A percentile compares a stretch with the other conserved stretches of the same genome.
These are phyloP conservation scores for Lunularia cruciata DNA, from an alignment of 225 moss, liverwort and hornwort genomes.

Conservation along the genomic window DNA sequence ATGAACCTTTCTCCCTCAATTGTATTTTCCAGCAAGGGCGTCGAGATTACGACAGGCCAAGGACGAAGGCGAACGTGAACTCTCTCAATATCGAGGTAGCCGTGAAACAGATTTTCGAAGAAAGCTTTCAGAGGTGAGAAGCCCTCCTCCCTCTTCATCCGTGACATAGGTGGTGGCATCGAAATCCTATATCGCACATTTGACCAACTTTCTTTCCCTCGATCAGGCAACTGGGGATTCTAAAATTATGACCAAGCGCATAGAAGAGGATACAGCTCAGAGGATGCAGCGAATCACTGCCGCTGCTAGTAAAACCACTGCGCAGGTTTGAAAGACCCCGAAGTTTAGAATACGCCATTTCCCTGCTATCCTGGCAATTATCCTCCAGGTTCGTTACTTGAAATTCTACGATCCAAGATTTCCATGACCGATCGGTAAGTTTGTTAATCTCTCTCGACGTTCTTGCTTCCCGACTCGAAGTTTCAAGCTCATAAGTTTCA, in stretches of 20 bases:
- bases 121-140: conserved; percentile 40
- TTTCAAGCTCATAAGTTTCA: too few relatives aligned
- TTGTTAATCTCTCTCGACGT: too few relatives aligned
- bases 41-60: conserved; percentile 42
- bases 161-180: too few relatives aligned
- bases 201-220: not conserved
- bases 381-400: too few relatives aligned
- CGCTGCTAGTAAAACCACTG: conserved; percentile 15
- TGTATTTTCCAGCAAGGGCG: conserved; percentile 39
- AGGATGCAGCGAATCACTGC: conserved; percentile 25
- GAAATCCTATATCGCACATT: too few relatives aligned
- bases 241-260: conserved; percentile 25
- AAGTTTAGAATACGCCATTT: too few relatives aligned
- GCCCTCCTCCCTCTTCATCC: too few relatives aligned
- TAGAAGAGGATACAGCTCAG: conserved; percentile 23
- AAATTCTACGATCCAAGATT: too few relatives aligned
- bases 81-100: conserved; percentile 34
- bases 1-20: too few relatives aligned
- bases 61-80: conserved; percentile 40
- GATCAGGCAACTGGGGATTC: conserved; percentile 28
- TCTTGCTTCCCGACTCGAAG: too few relatives aligned
- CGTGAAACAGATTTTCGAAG: conserved; percentile 40
- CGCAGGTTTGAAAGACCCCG: conserved; percentile 32
- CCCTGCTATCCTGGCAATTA: too few relatives aligned
- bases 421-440: too few relatives aligned